Base-by-base conservation (phyloP, 352 stramenopile genomes). In the Globisporangium splendens region DNA sequence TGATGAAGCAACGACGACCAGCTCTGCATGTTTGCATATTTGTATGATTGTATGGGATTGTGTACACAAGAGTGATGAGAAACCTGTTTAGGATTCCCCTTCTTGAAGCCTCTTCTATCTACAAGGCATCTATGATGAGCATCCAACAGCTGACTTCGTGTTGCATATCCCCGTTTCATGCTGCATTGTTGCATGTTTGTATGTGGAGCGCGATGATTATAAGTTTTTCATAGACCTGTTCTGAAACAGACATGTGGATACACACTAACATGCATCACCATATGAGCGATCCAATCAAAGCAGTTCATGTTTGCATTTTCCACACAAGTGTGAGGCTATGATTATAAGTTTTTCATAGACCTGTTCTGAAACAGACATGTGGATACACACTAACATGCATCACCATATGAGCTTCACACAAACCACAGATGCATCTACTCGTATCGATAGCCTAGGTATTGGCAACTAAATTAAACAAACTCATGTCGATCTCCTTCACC, bases 231-330 rank as follows among this genome's bases (percentile, higher is more conserved):
- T 79, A 94, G 84, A 94, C 84, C 84, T 94, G 84, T 94, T 91
- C 84, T 88, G 83, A 94, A 91, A 56, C 51, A 61, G 5, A 56
- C 66, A 69, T 94, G 84, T 92, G 74, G 84, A 94, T 77, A 82
- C 66, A 82, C 66, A 35, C 54, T 77, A 90, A 90, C 84, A 94
- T 94, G 84, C 84, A 93, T 93, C 83, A 93, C 83, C 83, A 93
- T 93, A 87, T 93, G 80, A 93, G 80, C 71, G 28, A 35, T 10
- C 28, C 28, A 35, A 11, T 31, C 2, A 2, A 31, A 31, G 24
- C 2, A 31, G 5, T 31, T 50, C 50, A 4, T 21, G 42, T 53
- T 12, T 54, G 17, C 28, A 13, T 20, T 35, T 22, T 49, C 53
- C 63, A 70, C 10, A 35, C 28, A 8, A 3, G 28, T 35, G 28